A percentile compares a stretch with the other conserved stretches of the same genome.
Conservation (phyloP, 2,329 filamentous ascomycete species). For the Grosmannia serpens region DNA sequence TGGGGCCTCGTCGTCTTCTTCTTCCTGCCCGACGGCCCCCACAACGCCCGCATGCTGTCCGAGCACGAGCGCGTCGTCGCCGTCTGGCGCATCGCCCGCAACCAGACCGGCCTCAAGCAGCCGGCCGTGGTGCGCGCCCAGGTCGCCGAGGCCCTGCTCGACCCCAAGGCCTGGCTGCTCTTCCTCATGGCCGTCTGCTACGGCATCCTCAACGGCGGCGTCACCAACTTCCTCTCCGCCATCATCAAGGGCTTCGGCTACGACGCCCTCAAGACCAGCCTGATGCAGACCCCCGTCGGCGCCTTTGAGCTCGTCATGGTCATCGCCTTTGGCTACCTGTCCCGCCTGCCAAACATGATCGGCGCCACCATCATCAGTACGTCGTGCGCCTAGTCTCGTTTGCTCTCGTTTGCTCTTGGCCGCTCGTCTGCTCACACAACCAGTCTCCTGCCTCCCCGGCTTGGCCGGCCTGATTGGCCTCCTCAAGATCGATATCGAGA, state of each 20-base stretch:
- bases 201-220: slow-evolving; percentile 27
- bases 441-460: slow-evolving; percentile 12
- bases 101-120: slow-evolving; percentile 30
- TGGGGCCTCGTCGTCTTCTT: slow-evolving; percentile 17
- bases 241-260: slow-evolving; percentile 24
- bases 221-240: slow-evolving; percentile 34
- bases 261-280: slow-evolving; percentile 23
- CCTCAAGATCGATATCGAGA: slow-evolving; percentile 29
- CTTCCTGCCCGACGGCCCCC: slow-evolving; percentile 22
- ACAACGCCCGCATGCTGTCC: slow-evolving; percentile 22
- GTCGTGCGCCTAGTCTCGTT: not conserved
- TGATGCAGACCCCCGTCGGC: slow-evolving; percentile 30
- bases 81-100: slow-evolving; percentile 25
- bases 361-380: slow-evolving; percentile 11
- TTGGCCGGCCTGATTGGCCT: slow-evolving; percentile 38
- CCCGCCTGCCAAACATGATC: slow-evolving; percentile 29
- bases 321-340: slow-evolving; percentile 27
- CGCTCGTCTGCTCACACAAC: not conserved
- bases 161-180: slow-evolving; percentile 18
- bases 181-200: slow-evolving; percentile 18
- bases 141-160: slow-evolving; percentile 17
- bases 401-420: too few relatives aligned
- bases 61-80: slow-evolving; percentile 25
- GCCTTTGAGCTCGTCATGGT: slow-evolving; percentile 18
- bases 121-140: slow-evolving; percentile 23